Evolutionary conservation across 139 green algal genomes (phyloP).

Genomic region (Tetradesmus lagerheimii): DNA sequence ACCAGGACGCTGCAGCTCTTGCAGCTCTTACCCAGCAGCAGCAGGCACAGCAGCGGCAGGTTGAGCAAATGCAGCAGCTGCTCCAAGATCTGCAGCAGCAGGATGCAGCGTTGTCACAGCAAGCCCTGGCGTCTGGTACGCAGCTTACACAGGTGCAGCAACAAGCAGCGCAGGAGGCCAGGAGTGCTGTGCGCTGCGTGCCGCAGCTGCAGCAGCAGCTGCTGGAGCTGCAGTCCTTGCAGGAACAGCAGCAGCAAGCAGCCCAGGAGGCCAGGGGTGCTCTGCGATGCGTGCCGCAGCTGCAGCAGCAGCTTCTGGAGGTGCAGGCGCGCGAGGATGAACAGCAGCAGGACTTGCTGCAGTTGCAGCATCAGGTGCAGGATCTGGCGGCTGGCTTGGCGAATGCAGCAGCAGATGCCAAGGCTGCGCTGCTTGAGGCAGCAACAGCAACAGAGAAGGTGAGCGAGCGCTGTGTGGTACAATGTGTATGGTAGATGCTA

Average conservation of each 20-base stretch:
- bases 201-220: neutral
- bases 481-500: neutral
- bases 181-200: no score
- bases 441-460: neutral
- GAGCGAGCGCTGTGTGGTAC: neutral
- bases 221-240: neutral
- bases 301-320: constrained; percentile 19
- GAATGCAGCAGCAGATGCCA: constrained; percentile 2
- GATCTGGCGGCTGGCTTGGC: neutral
- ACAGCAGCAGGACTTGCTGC: neutral
- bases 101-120: neutral
- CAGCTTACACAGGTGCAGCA: constrained; percentile 6
- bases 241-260: neutral
- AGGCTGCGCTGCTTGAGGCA: constrained; percentile 3
- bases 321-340: neutral
- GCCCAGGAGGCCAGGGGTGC: neutral
- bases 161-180: no score
- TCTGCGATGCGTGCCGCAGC: neutral
- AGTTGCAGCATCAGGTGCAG: constrained; percentile 24
- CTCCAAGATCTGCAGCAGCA: neutral
- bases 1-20: neutral
- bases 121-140: neutral
- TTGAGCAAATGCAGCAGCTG: constrained; percentile 23
- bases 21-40: neutral
- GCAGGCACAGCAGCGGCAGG: neutral